A percentile compares a stretch with the other conserved stretches of the same genome.
phyloP scores from a whole-genome alignment of 2,329 filamentous ascomycete genomes.

The Stachybotrys echinatus region DNA sequence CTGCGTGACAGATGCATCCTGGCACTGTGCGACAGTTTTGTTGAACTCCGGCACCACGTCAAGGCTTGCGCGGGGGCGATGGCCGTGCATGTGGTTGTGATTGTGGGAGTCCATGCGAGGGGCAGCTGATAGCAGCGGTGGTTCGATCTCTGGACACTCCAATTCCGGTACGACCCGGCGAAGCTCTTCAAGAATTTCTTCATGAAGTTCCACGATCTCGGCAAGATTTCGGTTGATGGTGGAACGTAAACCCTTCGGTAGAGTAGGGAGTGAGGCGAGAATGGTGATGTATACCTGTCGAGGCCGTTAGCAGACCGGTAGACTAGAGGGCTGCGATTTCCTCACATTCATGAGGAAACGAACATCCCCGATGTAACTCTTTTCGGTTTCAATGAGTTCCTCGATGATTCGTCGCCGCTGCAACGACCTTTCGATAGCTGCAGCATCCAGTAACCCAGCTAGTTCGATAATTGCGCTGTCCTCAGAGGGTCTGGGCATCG shows the following conservation, averaged over 20 bases:
- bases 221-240: slow-evolving; percentile 76
- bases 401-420: slow-evolving; percentile 77
- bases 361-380: slow-evolving; percentile 81
- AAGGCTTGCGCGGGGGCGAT: slow-evolving; percentile 44
- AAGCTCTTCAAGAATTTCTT: slow-evolving; percentile 71
- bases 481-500: slow-evolving; percentile 57
- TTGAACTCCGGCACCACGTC: slow-evolving; percentile 39
- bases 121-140: slow-evolving; percentile 6
- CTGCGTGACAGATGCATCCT: slow-evolving; percentile 44
- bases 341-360: slow-evolving; percentile 81
- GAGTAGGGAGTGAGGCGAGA: slow-evolving; percentile 62
- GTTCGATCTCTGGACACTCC: slow-evolving; percentile 45
- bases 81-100: slow-evolving; percentile 11
- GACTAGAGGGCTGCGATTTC: not conserved
- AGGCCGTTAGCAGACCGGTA: slow-evolving; percentile 11
- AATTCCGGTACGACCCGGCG: slow-evolving; percentile 66
- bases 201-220: slow-evolving; percentile 77
- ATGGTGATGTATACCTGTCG: slow-evolving; percentile 68
- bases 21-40: slow-evolving; percentile 33
- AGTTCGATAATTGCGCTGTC: slow-evolving; percentile 58
- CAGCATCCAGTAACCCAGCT: slow-evolving; percentile 53
- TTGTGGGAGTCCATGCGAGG: slow-evolving; percentile 3
- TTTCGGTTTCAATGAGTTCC: slow-evolving; percentile 81
- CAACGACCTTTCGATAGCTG: slow-evolving; percentile 63
- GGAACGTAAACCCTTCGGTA: slow-evolving; percentile 59